Evolutionary conservation across 2,329 filamentous ascomycete species (phyloP), one percentile per base, ranked within the genome.

Genomic region (Dactylellina cionopaga): DNA sequence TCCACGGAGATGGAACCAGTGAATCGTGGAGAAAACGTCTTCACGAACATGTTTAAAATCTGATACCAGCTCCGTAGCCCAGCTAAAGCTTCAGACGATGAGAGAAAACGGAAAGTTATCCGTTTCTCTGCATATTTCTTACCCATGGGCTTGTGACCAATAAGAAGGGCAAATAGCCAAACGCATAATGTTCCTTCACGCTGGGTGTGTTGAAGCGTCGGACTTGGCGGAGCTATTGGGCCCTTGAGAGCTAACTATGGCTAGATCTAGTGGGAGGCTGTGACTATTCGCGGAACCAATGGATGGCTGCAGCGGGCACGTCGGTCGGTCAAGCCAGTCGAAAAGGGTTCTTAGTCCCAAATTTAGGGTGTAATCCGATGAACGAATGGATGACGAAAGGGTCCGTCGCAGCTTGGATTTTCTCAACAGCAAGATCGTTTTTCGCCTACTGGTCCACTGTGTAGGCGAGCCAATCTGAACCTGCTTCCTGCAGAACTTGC

Each of bases 31-130:
- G 5, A 47, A n/a, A 29, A n/a, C n/a, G n/a, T n/a, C n/a, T n/a
- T n/a, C n/a, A n/a, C n/a, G n/a, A n/a, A n/a, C n/a, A n/a, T n/a
- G n/a, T n/a, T n/a, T n/a, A n/a, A n/a, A n/a, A n/a, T n/a, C n/a
- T n/a, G n/a, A n/a, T n/a, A n/a, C n/a, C n/a, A n/a, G n/a, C n/a
- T n/a, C n/a, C n/a, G n/a, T n/a, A n/a, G n/a, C n/a, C n/a, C n/a
- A n/a, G n/a, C n/a, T n/a, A n/a, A n/a, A n/a, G n/a, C n/a, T n/a
- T n/a, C n/a, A n/a, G n/a, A n/a, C n/a, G n/a, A n/a, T 56, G 44
- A 65, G 60, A 56, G 60, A 51, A 65, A 56, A 25, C 47, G 60
- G 60, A 65, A 65, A 65, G 19, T 44, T 65, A 49, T 37, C 60
- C 60, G 60, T 24, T 43, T 5, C 5, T 56, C 22, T 46, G 33